Evolutionary conservation across 2,329 filamentous ascomycete genomes (phyloP), one percentile per base, ranked within the genome.

Genomic region (Cordyceps fumosorosea): DNA sequence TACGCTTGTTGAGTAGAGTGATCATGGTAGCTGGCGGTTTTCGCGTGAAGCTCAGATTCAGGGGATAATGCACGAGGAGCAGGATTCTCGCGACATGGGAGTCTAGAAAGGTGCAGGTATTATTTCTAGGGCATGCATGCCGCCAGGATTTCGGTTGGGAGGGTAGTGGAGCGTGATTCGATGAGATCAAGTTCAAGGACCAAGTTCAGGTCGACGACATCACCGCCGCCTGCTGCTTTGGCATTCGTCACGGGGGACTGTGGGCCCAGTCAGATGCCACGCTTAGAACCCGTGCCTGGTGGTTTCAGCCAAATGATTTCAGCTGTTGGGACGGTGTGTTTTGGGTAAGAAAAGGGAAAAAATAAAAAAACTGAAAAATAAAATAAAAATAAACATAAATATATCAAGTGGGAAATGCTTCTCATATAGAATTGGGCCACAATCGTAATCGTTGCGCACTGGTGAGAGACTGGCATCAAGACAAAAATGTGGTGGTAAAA

Each of bases 221-320:
- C 34, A 37, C 34, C 34, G 34, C 34, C 34, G 34, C 34, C 34
- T 37, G 34, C 34, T 37, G 11, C 5, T 37, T 20, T 53, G 29
- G n/a, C 18, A 18, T 22, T 32, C 45, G 56, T 58, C 56, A 58
- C 56, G 56, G 45, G 56, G 56, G 56, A 37, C 1, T 47, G 58
- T 60, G 58, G 58, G 29, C 51, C 58, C 42, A 55, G 58, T 54
- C 58, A 60, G 58, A 60, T 60, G 51, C 58, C 50, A 48, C 40
- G 12, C 12, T 48, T 54, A n/a, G 51, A 20, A 55, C 58, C 29
- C 42, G 42, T 48, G 58, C 40, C 29, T 32, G 18, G 11, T 3
- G 14, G 45, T 3, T 11, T 12, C 10, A 42, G 37, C 14, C 34
- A 32, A 24, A 42, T 20, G 22, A 37, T 20, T 24, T 52, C 29